Base-by-base conservation (phyloP, 192 early-diverging fungal species). In the Rhizoclosmatium sp. region DNA sequence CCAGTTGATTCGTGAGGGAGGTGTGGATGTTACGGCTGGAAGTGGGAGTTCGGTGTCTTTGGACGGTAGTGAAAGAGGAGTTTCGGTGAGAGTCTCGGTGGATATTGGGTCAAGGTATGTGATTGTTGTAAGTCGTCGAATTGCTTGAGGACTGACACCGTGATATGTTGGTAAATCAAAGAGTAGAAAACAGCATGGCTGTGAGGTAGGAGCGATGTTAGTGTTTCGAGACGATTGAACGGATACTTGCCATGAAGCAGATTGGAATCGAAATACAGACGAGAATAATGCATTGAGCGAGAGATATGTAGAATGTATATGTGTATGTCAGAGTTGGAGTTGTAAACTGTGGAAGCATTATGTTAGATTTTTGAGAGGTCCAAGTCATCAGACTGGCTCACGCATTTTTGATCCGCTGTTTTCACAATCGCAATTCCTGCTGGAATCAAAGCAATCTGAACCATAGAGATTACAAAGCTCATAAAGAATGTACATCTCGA, bases 151-250 rank as follows among this genome's bases (percentile, higher is more conserved):
- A 47, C 45, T 75, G 5, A 62, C 56, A 14, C 72, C 72, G 45
- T 75, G 72, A 45, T 75, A 75, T 4, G 59, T 10, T 42, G 72
- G 72, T n/a, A 75, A 21, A 44, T 75, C 72, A 47, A 45, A 75
- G 12, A 75, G 60, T n/a, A 62, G 16, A 62, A 75, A 46, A 12
- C 42, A 64, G 59, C 72, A 75, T n/a, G 72, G 72, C 72, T 75
- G 40, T 7, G 42, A 3, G 23, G 39, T 21, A 12, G 39, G 2
- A 4, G 19, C 9, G 3, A 12, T 39, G 31, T 58, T 4, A 58
- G 39, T 58, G 23, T 49, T 51, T 12, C 10, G 23, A 44, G 10
- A 1, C 45, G 10, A 69, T 69, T 4, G 23, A 9, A 21, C 3
- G 2, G 40, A 42, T 46, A 40, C 72, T 45, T 62, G 61, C 72